Conservation (phyloP, 345 rosid species). For the Citrus trifoliata region DNA sequence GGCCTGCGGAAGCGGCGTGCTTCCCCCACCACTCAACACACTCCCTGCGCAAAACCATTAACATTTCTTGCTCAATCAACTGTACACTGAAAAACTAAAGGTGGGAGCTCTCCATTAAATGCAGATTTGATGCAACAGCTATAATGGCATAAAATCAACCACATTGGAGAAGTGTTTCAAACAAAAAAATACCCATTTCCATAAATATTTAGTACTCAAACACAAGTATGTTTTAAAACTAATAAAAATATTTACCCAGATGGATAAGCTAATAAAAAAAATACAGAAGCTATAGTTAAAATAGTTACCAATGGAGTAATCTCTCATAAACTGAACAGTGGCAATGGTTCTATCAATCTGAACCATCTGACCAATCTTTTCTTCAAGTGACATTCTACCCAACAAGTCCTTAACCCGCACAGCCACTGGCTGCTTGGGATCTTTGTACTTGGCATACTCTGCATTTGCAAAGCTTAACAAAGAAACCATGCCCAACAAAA, state of each 20-base stretch:
- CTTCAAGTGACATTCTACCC: constrained; percentile 46
- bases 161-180: no score
- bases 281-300: background rate
- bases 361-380: constrained; percentile 65
- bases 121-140: no score
- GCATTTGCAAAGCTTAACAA: constrained; percentile 6
- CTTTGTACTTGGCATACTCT: constrained; percentile 45
- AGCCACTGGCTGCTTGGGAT: constrained; percentile 40
- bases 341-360: constrained; percentile 52
- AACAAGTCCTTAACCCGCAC: constrained; percentile 42
- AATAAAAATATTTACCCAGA: background rate
- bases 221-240: background rate
- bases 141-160: no score
- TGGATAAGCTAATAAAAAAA: background rate
- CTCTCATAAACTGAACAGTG: constrained; percentile 38
- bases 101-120: no score
- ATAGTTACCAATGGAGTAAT: constrained; percentile 42
- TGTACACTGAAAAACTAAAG: background rate
- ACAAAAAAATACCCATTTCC: background rate
- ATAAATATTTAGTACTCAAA: background rate
- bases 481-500: background rate
- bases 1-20: constrained; percentile 70
- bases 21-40: constrained; percentile 87
- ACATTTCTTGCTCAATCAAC: background rate
- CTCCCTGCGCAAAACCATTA: constrained; percentile 46